Percentiles rank a stretch among this genome's conserved stretches.
Conservation (phyloP, 2,329 filamentous ascomycete genomes). For the Cytospora leucostoma region DNA sequence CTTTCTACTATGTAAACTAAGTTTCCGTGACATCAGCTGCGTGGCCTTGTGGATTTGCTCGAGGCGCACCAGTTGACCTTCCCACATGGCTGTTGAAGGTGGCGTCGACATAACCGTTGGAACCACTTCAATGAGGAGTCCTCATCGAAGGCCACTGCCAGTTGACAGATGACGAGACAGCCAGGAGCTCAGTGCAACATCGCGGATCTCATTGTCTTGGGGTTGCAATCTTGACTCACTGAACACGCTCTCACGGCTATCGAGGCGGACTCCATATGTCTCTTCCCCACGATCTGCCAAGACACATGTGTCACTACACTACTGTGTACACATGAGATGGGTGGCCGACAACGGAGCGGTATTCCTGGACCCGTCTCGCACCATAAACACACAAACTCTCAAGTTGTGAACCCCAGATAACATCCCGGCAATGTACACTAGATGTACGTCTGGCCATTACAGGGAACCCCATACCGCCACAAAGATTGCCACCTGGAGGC, state of each 20-base stretch:
- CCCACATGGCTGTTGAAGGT: background rate
- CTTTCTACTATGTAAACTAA: too few relatives aligned
- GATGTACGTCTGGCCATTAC: background rate
- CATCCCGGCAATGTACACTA: slow-evolving; percentile 6
- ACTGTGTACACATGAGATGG: background rate
- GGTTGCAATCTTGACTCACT: background rate
- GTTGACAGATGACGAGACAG: background rate
- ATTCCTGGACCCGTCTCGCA: slow-evolving; percentile 8
- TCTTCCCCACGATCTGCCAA: background rate
- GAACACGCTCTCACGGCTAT: background rate
- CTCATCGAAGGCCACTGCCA: background rate
- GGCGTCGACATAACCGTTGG: background rate
- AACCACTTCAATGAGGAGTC: background rate
- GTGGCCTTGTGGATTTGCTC: background rate
- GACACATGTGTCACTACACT: background rate
- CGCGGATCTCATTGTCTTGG: background rate
- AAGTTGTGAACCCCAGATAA: background rate
- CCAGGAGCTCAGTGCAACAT: background rate
- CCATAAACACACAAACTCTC: slow-evolving; percentile 5
- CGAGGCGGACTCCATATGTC: background rate
- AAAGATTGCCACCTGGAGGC: background rate
- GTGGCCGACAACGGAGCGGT: slow-evolving; percentile 26
- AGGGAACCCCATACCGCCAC: background rate
- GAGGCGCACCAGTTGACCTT: background rate
- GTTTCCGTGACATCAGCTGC: background rate